Evolutionary conservation across 768 basidiomycete species (phyloP).

Genomic region (Rhodocollybia butyracea): DNA sequence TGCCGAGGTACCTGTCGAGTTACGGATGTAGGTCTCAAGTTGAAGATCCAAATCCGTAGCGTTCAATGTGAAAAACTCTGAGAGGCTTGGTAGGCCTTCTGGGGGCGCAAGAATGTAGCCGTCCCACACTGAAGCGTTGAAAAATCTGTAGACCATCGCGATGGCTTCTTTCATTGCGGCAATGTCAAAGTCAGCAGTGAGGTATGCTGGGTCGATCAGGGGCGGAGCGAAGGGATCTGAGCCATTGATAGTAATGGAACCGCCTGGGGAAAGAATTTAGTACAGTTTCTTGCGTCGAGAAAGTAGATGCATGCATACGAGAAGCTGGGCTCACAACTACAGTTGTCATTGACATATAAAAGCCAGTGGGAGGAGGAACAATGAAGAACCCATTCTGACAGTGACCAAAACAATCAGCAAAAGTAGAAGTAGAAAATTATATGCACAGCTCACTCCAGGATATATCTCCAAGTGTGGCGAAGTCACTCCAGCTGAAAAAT

Average conservation of each 20-base stretch:
- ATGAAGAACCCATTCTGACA: constrained; percentile 10
- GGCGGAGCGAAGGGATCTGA: constrained; percentile 22
- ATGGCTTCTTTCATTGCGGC: constrained; percentile 26
- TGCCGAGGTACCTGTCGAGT: constrained; percentile 15
- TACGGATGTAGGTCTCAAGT: constrained; percentile 20
- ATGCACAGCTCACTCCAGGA: neutral
- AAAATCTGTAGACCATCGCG: constrained; percentile 20
- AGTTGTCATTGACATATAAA: constrained; percentile 12
- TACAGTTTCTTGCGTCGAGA: neutral
- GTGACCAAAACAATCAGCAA: neutral
- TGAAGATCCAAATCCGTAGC: constrained; percentile 22
- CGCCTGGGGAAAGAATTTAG: constrained; percentile 14
- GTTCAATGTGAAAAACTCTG: neutral
- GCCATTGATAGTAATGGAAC: constrained; percentile 24
- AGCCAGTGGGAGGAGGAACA: constrained; percentile 11
- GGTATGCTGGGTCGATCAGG: constrained; percentile 23
- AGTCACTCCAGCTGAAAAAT: neutral
- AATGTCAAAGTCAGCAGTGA: constrained; percentile 21
- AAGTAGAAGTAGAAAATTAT: neutral
- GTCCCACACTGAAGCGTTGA: constrained; percentile 24
- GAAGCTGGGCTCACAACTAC: constrained; percentile 12
- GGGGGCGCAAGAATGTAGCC: constrained; percentile 21
- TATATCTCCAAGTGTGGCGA: constrained; percentile 4
- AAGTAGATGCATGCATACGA: neutral
- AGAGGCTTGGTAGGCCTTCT: constrained; percentile 15